phyloP scores from a whole-genome alignment of 2,329 filamentous ascomycete species.

The Sporothrix globosa region DNA sequence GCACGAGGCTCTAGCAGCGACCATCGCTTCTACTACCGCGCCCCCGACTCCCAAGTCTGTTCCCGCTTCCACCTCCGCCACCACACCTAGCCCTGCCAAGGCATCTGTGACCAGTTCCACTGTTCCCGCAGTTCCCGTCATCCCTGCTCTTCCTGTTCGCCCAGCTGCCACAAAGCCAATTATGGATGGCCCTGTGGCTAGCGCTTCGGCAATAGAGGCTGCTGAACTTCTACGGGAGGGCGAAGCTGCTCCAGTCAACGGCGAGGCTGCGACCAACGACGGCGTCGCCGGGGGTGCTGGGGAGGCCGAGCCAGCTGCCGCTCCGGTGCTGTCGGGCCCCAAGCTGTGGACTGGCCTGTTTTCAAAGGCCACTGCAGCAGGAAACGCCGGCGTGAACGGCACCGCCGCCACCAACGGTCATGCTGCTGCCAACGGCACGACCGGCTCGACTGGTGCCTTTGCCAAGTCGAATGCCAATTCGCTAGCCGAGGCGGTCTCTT shows the following conservation, averaged over 20 bases:
- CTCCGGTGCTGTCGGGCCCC: constrained; percentile 38
- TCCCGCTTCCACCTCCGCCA: constrained; percentile 16
- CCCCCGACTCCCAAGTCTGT: not conserved
- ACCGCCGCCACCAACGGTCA: constrained; percentile 35
- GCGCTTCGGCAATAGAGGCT: constrained; percentile 21
- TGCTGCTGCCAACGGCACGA: constrained; percentile 37
- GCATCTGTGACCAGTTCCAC: constrained; percentile 27
- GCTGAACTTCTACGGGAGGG: constrained; percentile 29
- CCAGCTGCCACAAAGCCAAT: not conserved
- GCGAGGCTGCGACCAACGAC: not conserved
- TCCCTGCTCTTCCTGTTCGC: constrained; percentile 51
- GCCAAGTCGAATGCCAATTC: constrained; percentile 57
- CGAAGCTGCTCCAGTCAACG: not conserved
- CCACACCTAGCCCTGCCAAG: constrained; percentile 40
- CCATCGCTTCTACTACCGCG: not conserved
- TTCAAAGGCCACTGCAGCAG: constrained; percentile 39
- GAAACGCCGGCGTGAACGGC: constrained; percentile 39
- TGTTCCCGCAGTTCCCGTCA: constrained; percentile 50
- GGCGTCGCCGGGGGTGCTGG: constrained; percentile 27
- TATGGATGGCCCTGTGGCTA: not conserved
- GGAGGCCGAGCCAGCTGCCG: constrained; percentile 29
- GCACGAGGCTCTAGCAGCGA: not conserved
- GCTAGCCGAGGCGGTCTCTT: constrained; percentile 74
- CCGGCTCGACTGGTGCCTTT: constrained; percentile 44
- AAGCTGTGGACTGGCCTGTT: constrained; percentile 49